Evolutionary conservation across 768 basidiomycete species (phyloP).

Genomic region (Russula sp.): DNA sequence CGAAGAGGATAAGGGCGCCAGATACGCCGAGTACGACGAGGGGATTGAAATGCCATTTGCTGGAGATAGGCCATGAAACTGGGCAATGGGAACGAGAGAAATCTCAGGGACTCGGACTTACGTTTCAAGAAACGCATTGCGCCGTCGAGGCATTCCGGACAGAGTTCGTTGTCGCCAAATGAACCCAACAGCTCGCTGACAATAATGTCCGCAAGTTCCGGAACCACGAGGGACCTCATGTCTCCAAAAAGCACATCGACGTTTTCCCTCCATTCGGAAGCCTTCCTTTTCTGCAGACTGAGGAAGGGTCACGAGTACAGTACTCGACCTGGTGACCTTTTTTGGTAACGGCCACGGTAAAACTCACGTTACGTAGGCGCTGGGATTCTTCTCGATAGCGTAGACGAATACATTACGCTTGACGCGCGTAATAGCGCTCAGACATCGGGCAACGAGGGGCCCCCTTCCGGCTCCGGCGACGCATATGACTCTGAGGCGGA

Average conservation of each 20-base stretch:
- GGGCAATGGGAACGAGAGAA: background rate
- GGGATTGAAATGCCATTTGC: constrained; percentile 95
- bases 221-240: constrained; percentile 80
- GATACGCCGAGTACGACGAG: constrained; percentile 89
- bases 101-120: constrained; percentile 14
- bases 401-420: constrained; percentile 61
- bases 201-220: constrained; percentile 87
- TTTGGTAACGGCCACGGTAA: constrained; percentile 5
- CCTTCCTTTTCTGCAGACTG: constrained; percentile 81
- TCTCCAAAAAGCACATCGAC: constrained; percentile 90
- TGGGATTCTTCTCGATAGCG: constrained; percentile 95
- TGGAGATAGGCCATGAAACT: constrained; percentile 31
- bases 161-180: constrained; percentile 97
- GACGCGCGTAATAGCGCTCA: constrained; percentile 68
- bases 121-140: constrained; percentile 89
- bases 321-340: constrained; percentile 19
- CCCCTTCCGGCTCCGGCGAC: constrained; percentile 95
- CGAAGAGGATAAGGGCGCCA: constrained; percentile 91
- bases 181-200: constrained; percentile 95
- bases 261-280: constrained; percentile 72
- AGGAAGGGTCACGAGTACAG: constrained; percentile 4
- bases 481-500: constrained; percentile 59
- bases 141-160: constrained; percentile 96
- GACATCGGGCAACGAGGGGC: constrained; percentile 80
- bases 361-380: constrained; percentile 88